A percentile compares a stretch with the other conserved stretches of the same genome.
phyloP scores from a whole-genome alignment of 306 rosid genomes.

The Acacia confusa region DNA sequence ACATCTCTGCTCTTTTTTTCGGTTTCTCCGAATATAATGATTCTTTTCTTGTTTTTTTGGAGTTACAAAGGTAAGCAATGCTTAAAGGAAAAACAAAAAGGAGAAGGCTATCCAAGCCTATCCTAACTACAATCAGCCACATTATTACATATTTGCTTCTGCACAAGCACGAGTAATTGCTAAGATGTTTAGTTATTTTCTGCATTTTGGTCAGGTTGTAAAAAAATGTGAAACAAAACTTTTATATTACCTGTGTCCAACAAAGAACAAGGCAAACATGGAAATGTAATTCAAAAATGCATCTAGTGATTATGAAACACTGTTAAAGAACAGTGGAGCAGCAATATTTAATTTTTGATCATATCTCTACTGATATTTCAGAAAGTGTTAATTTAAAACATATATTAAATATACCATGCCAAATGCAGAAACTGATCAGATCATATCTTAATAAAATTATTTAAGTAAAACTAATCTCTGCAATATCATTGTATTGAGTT shows the following conservation, averaged over 20 bases:
- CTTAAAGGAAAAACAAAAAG: neutral
- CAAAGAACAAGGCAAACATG: neutral
- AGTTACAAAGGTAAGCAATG: neutral
- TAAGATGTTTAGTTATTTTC: neutral
- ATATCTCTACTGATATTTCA: neutral
- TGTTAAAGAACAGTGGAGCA: neutral
- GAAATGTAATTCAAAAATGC: neutral
- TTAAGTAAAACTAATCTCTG: conserved; percentile 1
- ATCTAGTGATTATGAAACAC: neutral
- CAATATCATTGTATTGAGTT: neutral
- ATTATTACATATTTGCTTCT: neutral
- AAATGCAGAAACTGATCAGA: neutral
- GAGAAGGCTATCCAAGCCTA: neutral
- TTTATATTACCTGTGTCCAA: neutral
- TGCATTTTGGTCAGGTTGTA: neutral
- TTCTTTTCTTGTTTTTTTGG: neutral
- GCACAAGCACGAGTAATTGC: neutral
- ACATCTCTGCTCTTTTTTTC: neutral
- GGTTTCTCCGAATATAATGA: neutral
- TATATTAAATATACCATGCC: neutral
- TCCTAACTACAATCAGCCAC: neutral
- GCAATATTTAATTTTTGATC: neutral
- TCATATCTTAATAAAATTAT: neutral
- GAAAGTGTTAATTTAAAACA: neutral
- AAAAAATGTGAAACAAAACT: neutral